Evolutionary conservation across 116 monocot species (phyloP), one percentile per base, ranked within the genome.

Genomic region (Iris pallida): DNA sequence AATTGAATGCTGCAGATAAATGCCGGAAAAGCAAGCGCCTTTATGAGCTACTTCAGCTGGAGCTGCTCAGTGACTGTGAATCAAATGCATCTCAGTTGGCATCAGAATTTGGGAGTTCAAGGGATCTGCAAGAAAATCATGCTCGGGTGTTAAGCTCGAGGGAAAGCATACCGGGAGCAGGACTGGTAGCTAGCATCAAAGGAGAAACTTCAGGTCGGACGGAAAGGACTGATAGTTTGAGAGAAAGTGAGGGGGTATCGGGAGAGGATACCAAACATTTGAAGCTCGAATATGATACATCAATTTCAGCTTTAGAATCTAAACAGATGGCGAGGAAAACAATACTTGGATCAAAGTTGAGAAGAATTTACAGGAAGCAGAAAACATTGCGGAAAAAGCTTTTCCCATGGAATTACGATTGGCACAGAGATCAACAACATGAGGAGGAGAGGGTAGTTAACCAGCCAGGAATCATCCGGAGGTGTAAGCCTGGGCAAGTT

Each of bases 391-490:
- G 86, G 4, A 97, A 85, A 66, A 98, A 92, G 67, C 64, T 98
- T 40, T 92, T 98, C 53, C 97, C 97, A 30, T 98, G 97, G 97
- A 92, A 73, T 72, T 98, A 90, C 63, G 90, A 98, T 79, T 98
- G 97, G 97, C 90, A 90, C 65, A 92, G 97, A 88, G 85, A 97
- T 9, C 79, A 67, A 47, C 57, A 69, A 11, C 70, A 74, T 60
- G 60, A 55, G 10, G 89, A 74, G 70, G 86, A 85, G 30, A 74
- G 63, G 55, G 55, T 61, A 45, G 30, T 47, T 9, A 63, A 71
- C 16, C 63, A 76, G 16, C 73, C 86, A 55, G 76, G 62, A 20
- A 58, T 73, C 41, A 76, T 80, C 61, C 79, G 92, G 69, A 87
- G 82, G 72, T 92, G 90, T 80, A 98, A 82, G 57, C 78, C 85